Evolutionary conservation across 108 stramenopile species (phyloP).

Genomic region (Nannochloropsis salina): DNA sequence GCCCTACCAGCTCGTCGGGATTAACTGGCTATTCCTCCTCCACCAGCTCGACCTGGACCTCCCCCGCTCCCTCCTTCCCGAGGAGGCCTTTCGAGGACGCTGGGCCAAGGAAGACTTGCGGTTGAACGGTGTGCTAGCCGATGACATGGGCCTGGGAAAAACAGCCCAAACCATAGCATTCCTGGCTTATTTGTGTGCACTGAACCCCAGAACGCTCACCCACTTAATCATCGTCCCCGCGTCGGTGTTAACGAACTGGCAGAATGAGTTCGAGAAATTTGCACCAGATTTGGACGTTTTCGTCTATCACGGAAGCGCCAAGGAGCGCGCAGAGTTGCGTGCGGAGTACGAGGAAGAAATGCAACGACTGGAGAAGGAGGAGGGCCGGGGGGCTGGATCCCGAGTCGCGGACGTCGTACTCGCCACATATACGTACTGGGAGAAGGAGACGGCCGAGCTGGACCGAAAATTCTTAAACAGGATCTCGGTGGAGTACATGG

Average conservation of each 20-base stretch:
- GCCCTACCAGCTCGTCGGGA: constrained; percentile 54
- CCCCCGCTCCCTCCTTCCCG: constrained; percentile 24
- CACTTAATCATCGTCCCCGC: constrained; percentile 57
- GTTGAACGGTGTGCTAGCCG: constrained; percentile 50
- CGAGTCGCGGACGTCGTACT: constrained; percentile 41
- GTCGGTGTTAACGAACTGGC: constrained; percentile 55
- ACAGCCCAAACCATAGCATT: constrained; percentile 57
- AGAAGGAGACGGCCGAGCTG: constrained; percentile 39
- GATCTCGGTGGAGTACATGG: constrained; percentile 61
- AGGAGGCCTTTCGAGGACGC: constrained; percentile 28
- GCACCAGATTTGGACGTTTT: constrained; percentile 43
- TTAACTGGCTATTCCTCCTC: constrained; percentile 56
- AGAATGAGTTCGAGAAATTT: constrained; percentile 49
- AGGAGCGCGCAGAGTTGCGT: neutral
- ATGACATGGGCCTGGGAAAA: constrained; percentile 53
- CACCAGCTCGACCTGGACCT: constrained; percentile 24
- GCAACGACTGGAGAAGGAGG: constrained; percentile 16
- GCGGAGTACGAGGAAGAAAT: neutral
- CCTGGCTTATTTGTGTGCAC: constrained; percentile 22
- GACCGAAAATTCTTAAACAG: constrained; percentile 55
- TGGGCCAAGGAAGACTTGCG: constrained; percentile 4
- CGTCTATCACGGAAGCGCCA: constrained; percentile 49
- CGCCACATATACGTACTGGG: constrained; percentile 53
- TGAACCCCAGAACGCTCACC: constrained; percentile 6
- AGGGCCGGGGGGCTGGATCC: neutral